These are phyloP conservation scores for Triglochin maritima DNA, from an alignment of 106 monocot genomes.

Conservation along the genomic window DNA sequence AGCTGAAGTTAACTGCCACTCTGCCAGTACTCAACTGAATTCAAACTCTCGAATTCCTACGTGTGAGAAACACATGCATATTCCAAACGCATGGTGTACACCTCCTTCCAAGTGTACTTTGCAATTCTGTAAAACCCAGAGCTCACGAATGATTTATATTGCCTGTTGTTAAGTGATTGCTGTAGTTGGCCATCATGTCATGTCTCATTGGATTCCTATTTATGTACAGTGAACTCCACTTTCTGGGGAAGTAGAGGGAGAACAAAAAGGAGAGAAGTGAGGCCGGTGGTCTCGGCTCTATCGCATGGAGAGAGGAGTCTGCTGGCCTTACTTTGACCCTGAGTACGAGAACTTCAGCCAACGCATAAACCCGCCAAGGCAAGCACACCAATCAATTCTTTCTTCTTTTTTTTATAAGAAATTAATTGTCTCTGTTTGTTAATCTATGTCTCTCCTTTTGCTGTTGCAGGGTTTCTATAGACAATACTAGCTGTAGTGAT, in stretches of 20 bases:
- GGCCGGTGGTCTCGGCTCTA: not conserved
- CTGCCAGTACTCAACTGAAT: too few species aligned
- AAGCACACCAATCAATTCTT: not conserved
- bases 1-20: too few species aligned
- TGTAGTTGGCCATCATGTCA: too few species aligned
- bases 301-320: slow-evolving; percentile 17
- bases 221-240: too few species aligned
- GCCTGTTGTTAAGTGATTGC: too few species aligned
- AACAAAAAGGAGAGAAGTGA: not conserved
- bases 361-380: slow-evolving; percentile 78
- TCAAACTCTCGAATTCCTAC: too few species aligned
- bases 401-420: slow-evolving; percentile 1
- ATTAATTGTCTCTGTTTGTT: not conserved
- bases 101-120: too few species aligned
- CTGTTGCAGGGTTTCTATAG: slow-evolving; percentile 50
- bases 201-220: too few species aligned
- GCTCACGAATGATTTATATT: too few species aligned
- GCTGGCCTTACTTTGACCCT: slow-evolving; percentile 84
- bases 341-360: slow-evolving; percentile 85
- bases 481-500: slow-evolving; percentile 38
- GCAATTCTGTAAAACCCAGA: too few species aligned
- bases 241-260: not conserved
- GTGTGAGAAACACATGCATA: too few species aligned
- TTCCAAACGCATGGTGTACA: too few species aligned
- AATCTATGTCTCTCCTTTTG: not conserved